Percentiles rank a stretch among this genome's conserved stretches.
These are phyloP conservation scores for Labyrinthula sp. DNA, from an alignment of 352 stramenopile genomes.

Conservation along the genomic window DNA sequence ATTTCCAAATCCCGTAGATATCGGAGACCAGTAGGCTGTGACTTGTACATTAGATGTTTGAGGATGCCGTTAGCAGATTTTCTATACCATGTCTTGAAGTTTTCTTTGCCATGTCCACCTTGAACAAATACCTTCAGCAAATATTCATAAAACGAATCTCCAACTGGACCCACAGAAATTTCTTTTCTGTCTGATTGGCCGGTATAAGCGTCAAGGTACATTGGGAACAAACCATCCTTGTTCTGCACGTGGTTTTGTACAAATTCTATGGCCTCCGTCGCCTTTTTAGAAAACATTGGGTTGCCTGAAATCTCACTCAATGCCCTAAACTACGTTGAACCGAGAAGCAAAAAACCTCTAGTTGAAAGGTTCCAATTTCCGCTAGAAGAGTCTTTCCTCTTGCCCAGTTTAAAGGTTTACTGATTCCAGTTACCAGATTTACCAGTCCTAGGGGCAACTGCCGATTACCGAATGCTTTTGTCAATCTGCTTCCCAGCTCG, in stretches of 20 bases:
- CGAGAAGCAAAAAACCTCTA: slow-evolving; percentile 57
- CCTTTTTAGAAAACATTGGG: slow-evolving; percentile 38
- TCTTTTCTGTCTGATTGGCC: slow-evolving; percentile 1
- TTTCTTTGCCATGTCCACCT: slow-evolving; percentile 45
- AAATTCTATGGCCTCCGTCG: slow-evolving; percentile 29
- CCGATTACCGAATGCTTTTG: slow-evolving; percentile 57
- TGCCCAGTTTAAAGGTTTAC: slow-evolving; percentile 38
- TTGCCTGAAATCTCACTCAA: slow-evolving; percentile 39
- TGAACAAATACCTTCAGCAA: slow-evolving; percentile 92
- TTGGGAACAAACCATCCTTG: slow-evolving; percentile 29
- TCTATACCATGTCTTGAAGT: slow-evolving; percentile 60
- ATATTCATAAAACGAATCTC: slow-evolving; percentile 94
- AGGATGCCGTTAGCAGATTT: slow-evolving; percentile 71
- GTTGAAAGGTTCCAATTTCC: slow-evolving; percentile 47
- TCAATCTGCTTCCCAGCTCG: slow-evolving; percentile 66
- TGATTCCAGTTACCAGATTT: slow-evolving; percentile 44
- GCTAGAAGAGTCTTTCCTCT: slow-evolving; percentile 37
- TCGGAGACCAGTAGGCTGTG: slow-evolving; percentile 38
- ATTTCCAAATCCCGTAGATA: not conserved
- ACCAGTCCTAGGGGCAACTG: slow-evolving; percentile 75
- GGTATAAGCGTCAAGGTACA: slow-evolving; percentile 28
- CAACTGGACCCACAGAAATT: slow-evolving; percentile 72
- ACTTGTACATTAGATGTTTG: slow-evolving; percentile 52
- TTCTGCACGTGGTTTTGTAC: slow-evolving; percentile 5
- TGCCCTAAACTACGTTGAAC: too few species aligned